Percentiles rank a stretch among this genome's conserved stretches.
These are phyloP conservation scores for Leccinum pachyderme DNA, from an alignment of 1,284 basidiomycete species.

Conservation along the genomic window DNA sequence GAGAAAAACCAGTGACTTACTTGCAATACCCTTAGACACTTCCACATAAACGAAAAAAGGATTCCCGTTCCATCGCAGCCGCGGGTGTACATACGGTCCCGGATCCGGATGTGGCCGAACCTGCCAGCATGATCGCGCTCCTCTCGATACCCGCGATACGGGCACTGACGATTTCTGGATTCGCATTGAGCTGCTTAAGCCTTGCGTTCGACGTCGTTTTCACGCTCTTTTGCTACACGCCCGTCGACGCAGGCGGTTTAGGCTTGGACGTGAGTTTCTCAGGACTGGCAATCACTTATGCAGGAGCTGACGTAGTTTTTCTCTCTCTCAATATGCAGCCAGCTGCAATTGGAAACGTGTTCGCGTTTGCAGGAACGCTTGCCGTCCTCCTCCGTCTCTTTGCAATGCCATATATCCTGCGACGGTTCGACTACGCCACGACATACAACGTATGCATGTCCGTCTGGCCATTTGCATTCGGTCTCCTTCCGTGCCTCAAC, in stretches of 20 bases:
- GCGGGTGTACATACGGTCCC: not conserved
- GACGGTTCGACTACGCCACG: slow-evolving; percentile 18
- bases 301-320: not conserved
- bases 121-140: slow-evolving; percentile 3
- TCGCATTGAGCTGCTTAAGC: slow-evolving; percentile 16
- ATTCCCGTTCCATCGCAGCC: not conserved
- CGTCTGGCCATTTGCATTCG: slow-evolving; percentile 18
- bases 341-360: slow-evolving; percentile 15
- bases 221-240: slow-evolving; percentile 21
- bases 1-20: not conserved
- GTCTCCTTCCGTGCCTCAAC: slow-evolving; percentile 18
- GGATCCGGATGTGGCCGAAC: not conserved
- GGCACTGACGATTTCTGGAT: slow-evolving; percentile 21
- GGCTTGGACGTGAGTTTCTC: slow-evolving; percentile 19
- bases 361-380: slow-evolving; percentile 16
- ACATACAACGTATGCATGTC: slow-evolving; percentile 24
- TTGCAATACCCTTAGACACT: slow-evolving; percentile 15
- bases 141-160: slow-evolving; percentile 21
- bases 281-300: not conserved
- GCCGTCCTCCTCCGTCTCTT: slow-evolving; percentile 15
- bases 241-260: slow-evolving; percentile 16
- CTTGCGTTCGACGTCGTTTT: slow-evolving; percentile 23
- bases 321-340: slow-evolving; percentile 12
- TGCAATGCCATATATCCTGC: slow-evolving; percentile 20
- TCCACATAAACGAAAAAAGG: slow-evolving; percentile 15